Conservation (phyloP, 345 rosid species). For the Populus ilicifolia region DNA sequence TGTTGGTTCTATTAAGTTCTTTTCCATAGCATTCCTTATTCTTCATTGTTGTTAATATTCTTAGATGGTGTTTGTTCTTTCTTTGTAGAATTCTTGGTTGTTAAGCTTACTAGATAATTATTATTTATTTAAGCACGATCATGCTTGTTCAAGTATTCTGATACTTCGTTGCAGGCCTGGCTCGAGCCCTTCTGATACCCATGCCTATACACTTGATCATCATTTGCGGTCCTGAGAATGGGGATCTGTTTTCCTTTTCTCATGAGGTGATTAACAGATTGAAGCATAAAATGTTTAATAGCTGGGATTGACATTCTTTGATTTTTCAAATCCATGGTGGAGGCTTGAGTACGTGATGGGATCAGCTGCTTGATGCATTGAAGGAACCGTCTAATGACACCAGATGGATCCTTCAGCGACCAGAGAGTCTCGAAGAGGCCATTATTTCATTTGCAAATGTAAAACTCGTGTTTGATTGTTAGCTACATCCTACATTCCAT, state of each 20-base stretch:
- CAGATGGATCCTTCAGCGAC: too few relatives aligned
- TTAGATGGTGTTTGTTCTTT: background rate
- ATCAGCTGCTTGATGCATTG: background rate
- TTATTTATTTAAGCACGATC: background rate
- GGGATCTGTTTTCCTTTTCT: constrained; percentile 2
- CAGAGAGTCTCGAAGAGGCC: background rate
- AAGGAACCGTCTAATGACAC: background rate
- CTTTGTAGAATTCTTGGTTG: background rate
- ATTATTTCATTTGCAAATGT: background rate
- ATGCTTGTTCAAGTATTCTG: constrained; percentile 1
- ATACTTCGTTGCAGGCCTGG: constrained; percentile 62
- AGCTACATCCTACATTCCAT: background rate
- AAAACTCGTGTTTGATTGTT: background rate
- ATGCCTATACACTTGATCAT: constrained; percentile 67
- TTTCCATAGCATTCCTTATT: background rate
- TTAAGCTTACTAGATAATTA: background rate
- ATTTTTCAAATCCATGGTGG: background rate
- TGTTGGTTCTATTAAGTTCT: background rate
- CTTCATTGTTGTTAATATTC: background rate
- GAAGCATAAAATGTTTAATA: background rate
- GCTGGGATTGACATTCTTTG: background rate
- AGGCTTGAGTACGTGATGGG: background rate
- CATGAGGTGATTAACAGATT: background rate
- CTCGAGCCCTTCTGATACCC: constrained; percentile 83
- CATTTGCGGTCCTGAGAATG: constrained; percentile 60